Conservation (phyloP, 2,329 filamentous ascomycete species). For the Diaporthe batatas region DNA sequence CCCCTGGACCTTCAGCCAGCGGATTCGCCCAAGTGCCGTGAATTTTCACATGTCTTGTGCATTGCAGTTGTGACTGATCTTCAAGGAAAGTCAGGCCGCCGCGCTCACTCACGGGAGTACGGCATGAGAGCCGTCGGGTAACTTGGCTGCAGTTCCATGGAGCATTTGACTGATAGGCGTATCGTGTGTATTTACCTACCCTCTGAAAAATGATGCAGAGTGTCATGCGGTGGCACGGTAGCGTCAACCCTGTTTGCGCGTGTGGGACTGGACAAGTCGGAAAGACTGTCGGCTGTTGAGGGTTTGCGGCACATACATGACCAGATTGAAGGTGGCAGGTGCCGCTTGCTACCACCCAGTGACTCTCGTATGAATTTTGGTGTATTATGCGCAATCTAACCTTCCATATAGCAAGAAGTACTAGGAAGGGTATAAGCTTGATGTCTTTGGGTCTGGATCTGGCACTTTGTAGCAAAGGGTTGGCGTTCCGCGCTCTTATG, state of each 20-base stretch:
- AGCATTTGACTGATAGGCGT: not conserved
- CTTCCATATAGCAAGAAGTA: not conserved
- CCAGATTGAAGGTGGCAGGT: not conserved
- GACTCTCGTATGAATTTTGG: not conserved
- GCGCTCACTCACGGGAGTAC: constrained; percentile 19
- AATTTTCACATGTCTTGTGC: not conserved
- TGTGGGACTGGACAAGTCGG: constrained; percentile 6
- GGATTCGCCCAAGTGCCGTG: not conserved
- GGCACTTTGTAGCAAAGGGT: not conserved
- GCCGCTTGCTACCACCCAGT: not conserved
- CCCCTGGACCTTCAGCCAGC: not conserved
- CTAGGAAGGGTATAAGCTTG: not conserved
- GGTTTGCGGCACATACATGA: not conserved
- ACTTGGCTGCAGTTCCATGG: constrained; percentile 1
- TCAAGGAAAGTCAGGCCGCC: not conserved
- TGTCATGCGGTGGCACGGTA: not conserved
- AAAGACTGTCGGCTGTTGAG: not conserved
- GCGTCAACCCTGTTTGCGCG: not conserved
- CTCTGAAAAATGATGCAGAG: not conserved
- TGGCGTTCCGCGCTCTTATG: not conserved
- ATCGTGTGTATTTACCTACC: not conserved
- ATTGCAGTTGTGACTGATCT: not conserved
- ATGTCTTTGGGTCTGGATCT: not conserved
- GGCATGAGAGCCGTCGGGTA: constrained; percentile 36
- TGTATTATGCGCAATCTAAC: not conserved